Conservation (phyloP, 148 eudicot genomes). For the Rhododendron henanense region DNA sequence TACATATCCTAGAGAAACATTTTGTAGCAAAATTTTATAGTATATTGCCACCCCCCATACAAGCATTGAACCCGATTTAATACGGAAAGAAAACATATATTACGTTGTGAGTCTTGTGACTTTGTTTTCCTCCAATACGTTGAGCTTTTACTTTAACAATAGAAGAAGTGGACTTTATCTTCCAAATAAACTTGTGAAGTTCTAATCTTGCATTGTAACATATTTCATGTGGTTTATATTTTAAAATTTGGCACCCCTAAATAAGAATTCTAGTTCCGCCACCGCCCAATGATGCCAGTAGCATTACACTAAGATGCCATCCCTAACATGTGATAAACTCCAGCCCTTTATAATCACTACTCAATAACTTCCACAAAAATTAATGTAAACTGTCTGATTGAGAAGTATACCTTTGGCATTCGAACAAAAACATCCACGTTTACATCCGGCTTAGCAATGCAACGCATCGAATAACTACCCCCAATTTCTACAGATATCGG, state of each 20-base stretch:
- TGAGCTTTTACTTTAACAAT: background rate
- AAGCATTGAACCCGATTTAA: background rate
- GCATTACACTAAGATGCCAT: background rate
- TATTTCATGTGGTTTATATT: too few relatives aligned
- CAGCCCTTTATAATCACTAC: background rate
- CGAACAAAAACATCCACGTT: slow-evolving; percentile 72
- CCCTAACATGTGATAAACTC: background rate
- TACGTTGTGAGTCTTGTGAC: background rate
- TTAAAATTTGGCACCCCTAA: background rate
- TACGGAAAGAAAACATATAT: background rate
- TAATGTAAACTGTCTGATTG: background rate
- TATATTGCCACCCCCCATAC: background rate
- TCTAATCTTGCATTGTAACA: background rate
- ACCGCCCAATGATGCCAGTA: background rate
- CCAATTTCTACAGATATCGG: slow-evolving; percentile 63
- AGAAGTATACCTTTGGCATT: slow-evolving; percentile 71
- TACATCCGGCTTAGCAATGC: slow-evolving; percentile 63
- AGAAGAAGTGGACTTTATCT: background rate
- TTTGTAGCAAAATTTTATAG: background rate
- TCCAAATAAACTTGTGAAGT: background rate
- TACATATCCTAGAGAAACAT: too few relatives aligned
- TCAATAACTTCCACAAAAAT: background rate
- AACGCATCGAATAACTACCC: slow-evolving; percentile 70
- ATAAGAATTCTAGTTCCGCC: background rate
- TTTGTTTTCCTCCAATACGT: background rate